Conservation (phyloP, 75 land plant genomes). For the Azolla pinnata region DNA sequence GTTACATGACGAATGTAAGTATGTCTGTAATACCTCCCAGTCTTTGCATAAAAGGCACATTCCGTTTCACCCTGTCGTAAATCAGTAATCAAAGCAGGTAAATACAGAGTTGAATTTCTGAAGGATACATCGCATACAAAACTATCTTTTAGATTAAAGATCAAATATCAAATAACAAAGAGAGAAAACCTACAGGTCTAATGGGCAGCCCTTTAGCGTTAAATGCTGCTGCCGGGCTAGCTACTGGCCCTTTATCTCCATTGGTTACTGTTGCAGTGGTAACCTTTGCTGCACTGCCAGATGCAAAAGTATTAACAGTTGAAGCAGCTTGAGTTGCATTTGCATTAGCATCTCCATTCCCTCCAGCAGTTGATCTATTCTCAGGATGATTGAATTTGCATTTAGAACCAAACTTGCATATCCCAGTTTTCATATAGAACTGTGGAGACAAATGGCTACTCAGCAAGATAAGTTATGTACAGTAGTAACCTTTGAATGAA, state of each 20-base stretch:
- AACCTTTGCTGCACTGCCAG: constrained; percentile 19
- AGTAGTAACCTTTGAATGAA: too few relatives aligned
- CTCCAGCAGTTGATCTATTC: constrained; percentile 13
- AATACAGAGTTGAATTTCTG: too few relatives aligned
- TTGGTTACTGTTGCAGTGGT: constrained; percentile 21
- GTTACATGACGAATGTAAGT: neutral
- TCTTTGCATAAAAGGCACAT: constrained; percentile 86
- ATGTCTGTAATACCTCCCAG: constrained; percentile 52
- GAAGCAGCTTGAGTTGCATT: neutral
- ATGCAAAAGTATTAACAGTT: neutral
- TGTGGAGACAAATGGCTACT: constrained; percentile 17
- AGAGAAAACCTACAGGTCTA: constrained; percentile 48
- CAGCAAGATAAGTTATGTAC: too few relatives aligned
- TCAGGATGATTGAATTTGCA: constrained; percentile 85
- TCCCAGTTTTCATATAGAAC: constrained; percentile 64
- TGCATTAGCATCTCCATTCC: neutral
- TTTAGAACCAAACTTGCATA: constrained; percentile 53
- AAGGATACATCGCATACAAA: neutral
- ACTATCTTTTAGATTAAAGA: neutral
- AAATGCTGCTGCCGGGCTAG: constrained; percentile 43
- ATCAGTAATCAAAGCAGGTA: neutral
- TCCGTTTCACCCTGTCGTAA: constrained; percentile 64
- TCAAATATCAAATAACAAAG: constrained; percentile 3
- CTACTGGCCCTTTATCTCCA: constrained; percentile 21
- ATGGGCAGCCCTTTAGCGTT: constrained; percentile 84